Conservation (phyloP, 768 basidiomycete species). For the Calocera cornea region DNA sequence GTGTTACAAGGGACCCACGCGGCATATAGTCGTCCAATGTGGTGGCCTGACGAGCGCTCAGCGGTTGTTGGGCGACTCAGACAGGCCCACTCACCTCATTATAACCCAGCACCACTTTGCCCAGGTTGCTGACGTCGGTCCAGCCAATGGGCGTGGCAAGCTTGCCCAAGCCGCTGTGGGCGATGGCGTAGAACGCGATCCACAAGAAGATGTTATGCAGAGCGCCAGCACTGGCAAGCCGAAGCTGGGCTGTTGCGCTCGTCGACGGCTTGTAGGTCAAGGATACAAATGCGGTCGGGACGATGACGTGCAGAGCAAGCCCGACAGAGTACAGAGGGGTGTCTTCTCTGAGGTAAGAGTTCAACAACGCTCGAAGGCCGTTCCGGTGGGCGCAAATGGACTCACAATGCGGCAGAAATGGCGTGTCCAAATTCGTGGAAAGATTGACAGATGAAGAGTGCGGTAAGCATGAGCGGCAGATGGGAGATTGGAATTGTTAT, state of each 20-base stretch:
- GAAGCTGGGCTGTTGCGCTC: not conserved
- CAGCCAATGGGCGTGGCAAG: not conserved
- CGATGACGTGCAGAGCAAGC: not conserved
- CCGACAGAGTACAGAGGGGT: not conserved
- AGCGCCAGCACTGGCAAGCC: not conserved
- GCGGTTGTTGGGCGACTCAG: not conserved
- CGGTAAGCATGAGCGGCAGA: not conserved
- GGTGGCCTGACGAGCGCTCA: not conserved
- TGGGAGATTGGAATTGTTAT: not conserved
- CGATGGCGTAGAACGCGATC: not conserved
- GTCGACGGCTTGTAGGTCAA: not conserved
- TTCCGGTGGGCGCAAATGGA: not conserved
- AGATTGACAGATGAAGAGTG: not conserved
- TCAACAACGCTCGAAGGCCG: not conserved
- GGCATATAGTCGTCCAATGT: not conserved
- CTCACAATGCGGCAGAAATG: conserved; percentile 2
- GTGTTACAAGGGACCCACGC: not conserved
- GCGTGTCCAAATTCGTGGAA: conserved; percentile 5
- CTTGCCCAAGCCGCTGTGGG: not conserved
- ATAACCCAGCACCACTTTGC: not conserved
- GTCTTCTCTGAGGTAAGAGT: not conserved
- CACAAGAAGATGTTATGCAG: not conserved
- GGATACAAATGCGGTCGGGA: not conserved
- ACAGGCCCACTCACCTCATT: not conserved
- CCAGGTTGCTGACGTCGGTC: not conserved